Evolutionary conservation across 2,329 filamentous ascomycete genomes (phyloP), one percentile per base, ranked within the genome.

Genomic region (Aureobasidium subglaciale): DNA sequence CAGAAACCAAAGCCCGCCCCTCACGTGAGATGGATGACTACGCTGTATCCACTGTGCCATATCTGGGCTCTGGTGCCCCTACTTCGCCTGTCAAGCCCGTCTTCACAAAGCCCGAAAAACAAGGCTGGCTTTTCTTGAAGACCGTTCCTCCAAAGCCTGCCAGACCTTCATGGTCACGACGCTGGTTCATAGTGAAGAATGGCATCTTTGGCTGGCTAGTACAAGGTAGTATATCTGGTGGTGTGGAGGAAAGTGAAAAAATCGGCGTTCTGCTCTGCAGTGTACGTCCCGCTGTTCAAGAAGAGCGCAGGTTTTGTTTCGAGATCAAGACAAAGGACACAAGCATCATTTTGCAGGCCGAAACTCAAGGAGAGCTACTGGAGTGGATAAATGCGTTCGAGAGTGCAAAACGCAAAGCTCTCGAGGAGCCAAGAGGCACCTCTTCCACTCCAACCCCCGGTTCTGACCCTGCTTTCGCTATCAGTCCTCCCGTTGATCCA

Each of bases 301-400:
- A 99, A 71, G 93, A 99, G 65, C 84, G 93, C 35, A 83, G 93
- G 15, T 99, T 97, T 71, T 97, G 93, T 68, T 96, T 99, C 65
- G 93, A 99, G 71, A 87, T 99, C 65, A 99, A 97, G 76, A 99
- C 93, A 2, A 99, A 96, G 71, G 95, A 89, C 65, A 88, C 88
- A 60, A 93, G 86, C 48, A 84, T 96, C 60, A 75, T 96, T 58
- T 77, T 99, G 3, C 93, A 99, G 72, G 88, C 92, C 4, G 93
- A 99, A 68, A 96, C 90, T 0, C 93, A 99, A 68, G 77, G 76
- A 48, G 89, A 97, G 67, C 80, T 99, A n/a, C 90, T 88, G 57
- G 88, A 95, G 64, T 99, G 93, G 93, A 84, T 99, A 55, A 84
- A 88, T 61, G 85, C 92, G 0, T 96, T 99, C 63, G 92, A 99